phyloP scores from a whole-genome alignment of 108 stramenopile species.

The Nitzschia putrida region DNA sequence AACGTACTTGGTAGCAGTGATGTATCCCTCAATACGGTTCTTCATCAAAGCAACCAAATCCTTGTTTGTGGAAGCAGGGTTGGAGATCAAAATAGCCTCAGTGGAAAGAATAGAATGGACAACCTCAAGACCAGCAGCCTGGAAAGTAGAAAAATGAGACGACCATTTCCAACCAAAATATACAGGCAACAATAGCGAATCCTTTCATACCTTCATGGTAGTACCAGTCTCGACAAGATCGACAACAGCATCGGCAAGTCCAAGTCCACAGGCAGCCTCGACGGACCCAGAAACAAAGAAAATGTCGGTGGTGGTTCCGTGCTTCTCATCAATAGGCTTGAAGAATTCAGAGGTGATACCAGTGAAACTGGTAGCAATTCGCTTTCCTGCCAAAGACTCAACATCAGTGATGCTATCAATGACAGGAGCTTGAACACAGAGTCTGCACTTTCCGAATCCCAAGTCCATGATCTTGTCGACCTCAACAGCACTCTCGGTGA shows the following conservation, averaged over 20 bases:
- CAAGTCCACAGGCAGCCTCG: constrained; percentile 95
- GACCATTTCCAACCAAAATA: neutral
- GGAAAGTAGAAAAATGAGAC: constrained; percentile 3
- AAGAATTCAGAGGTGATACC: constrained; percentile 87
- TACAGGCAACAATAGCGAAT: neutral
- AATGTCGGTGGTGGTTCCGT: constrained; percentile 78
- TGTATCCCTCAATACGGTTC: constrained; percentile 93
- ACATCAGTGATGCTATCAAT: constrained; percentile 68
- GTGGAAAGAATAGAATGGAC: constrained; percentile 86
- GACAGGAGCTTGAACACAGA: constrained; percentile 94
- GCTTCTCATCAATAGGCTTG: constrained; percentile 66
- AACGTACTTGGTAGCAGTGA: constrained; percentile 92
- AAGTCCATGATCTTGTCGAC: constrained; percentile 88
- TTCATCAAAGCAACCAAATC: constrained; percentile 84
- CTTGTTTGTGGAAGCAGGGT: constrained; percentile 81
- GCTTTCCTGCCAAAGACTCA: constrained; percentile 76
- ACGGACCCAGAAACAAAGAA: constrained; percentile 93
- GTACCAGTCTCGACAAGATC: constrained; percentile 98
- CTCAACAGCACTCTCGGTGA: constrained; percentile 74
- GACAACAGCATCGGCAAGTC: constrained; percentile 96
- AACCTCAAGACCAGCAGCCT: constrained; percentile 95
- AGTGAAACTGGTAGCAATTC: constrained; percentile 96
- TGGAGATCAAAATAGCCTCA: constrained; percentile 78
- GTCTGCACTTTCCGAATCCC: constrained; percentile 93
- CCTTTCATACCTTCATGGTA: constrained; percentile 86